Base-by-base conservation (phyloP, 257 asterid species). In the Solanum arcanum region DNA sequence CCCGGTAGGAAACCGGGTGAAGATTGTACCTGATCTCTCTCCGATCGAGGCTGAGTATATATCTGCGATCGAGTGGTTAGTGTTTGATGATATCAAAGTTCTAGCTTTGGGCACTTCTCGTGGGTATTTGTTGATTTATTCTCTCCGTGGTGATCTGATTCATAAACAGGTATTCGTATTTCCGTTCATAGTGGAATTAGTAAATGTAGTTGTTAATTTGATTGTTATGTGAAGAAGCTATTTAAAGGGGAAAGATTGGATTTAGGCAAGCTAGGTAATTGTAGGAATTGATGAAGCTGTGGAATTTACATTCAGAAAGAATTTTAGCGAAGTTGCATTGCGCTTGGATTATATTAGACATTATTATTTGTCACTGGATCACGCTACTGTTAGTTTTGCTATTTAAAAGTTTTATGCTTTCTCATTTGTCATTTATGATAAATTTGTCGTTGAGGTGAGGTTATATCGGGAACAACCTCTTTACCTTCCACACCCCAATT, bases 21-120 rank as follows among this genome's bases (percentile, higher is more conserved):
- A 93, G 93, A 93, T 96, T 90, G 90, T 88, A 47, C 99, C 98
- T 72, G 97, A 94, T 31, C 93, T 97, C 9, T 95, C 98, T 8
- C 98, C 99, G 21, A 93, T 96, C 49, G 95, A 96, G 73, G 88
- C 96, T 35, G 99, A 97, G 92, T 91, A 91, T 87, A 91, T 95
- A 86, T 91, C 98, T 83, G 98, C 99, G 47, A 89, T 96, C 80
- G 97, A 94, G 89, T 96, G 97, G 98, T 94, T 97, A 27, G 96
- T 94, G 20, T 94, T 92, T 88, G 95, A 93, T 47, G 97, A 94
- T 62, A 81, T 94, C 64, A 88, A 94, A 46, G 98, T 95, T 60
- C 91, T 97, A 20, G 97, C 94, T 76, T 90, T 95, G 37, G 99
- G 99, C 33, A 95, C 99, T 86, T 97, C 99, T 39, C 89, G 94